Percentiles rank a stretch among this genome's conserved stretches.
Evolutionary conservation across 2,329 filamentous ascomycete genomes (phyloP).

Genomic region (Colletotrichum brevisporum): DNA sequence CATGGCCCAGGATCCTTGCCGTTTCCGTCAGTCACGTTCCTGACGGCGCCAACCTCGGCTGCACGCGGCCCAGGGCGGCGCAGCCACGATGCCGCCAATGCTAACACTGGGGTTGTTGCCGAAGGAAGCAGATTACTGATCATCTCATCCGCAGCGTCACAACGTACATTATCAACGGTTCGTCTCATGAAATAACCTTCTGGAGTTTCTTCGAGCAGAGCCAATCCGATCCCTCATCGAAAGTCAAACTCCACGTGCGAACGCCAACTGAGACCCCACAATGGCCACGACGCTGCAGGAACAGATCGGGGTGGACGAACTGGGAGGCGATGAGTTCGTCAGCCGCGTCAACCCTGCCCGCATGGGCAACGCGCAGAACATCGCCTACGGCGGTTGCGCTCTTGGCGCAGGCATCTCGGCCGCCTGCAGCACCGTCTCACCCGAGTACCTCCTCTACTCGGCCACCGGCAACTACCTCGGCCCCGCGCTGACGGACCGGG

Average conservation of each 20-base stretch:
- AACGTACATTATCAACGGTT: not conserved
- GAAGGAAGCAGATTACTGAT: slow-evolving; percentile 22
- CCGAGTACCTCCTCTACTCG: slow-evolving; percentile 59
- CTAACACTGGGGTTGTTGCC: not conserved
- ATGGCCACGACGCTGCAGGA: slow-evolving; percentile 35
- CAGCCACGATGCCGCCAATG: not conserved
- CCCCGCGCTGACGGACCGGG: slow-evolving; percentile 57
- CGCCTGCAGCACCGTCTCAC: slow-evolving; percentile 54
- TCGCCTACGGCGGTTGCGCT: slow-evolving; percentile 62
- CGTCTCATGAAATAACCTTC: not conserved
- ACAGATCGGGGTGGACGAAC: slow-evolving; percentile 29
- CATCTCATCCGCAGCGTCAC: not conserved
- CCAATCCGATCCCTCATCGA: not conserved
- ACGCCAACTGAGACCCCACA: not conserved
- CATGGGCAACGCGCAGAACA: slow-evolving; percentile 50
- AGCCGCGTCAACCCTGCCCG: slow-evolving; percentile 47
- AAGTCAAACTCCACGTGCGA: not conserved
- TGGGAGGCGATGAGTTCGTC: slow-evolving; percentile 43
- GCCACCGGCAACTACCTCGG: slow-evolving; percentile 62
- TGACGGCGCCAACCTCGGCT: slow-evolving; percentile 30
- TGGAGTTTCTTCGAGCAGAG: not conserved
- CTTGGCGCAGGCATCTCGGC: slow-evolving; percentile 57
- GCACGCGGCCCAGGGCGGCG: not conserved
- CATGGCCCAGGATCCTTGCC: not conserved
- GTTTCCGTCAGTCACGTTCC: slow-evolving; percentile 22